Evolutionary conservation across 2,329 filamentous ascomycete genomes (phyloP).

Genomic region (Botrytis paeoniae): DNA sequence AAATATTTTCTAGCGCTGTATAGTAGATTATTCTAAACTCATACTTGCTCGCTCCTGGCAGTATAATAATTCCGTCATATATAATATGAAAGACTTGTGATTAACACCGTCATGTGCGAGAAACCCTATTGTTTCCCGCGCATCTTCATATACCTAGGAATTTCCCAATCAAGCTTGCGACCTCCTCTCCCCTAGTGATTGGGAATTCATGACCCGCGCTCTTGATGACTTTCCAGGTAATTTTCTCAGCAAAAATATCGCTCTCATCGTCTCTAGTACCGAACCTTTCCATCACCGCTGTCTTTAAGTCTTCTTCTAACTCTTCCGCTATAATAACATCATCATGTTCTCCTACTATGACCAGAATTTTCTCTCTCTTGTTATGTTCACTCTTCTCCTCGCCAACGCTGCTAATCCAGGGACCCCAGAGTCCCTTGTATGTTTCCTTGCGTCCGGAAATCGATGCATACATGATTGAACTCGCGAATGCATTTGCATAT

Average conservation of each 20-base stretch:
- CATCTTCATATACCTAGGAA: not conserved
- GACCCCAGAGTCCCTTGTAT: conserved; percentile 46
- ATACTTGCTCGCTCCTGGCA: not conserved
- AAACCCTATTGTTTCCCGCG: not conserved
- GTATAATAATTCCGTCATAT: no score
- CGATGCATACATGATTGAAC: conserved; percentile 53
- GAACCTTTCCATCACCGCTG: conserved; percentile 21
- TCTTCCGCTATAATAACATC: conserved; percentile 51
- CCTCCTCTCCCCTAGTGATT: conserved; percentile 50
- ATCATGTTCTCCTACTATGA: conserved; percentile 46
- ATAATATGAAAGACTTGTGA: no score
- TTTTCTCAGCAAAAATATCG: conserved; percentile 38
- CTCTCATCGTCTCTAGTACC: not conserved
- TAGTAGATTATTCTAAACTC: no score
- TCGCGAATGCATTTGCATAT: conserved; percentile 60
- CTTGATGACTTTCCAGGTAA: conserved; percentile 51
- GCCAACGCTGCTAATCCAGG: not conserved
- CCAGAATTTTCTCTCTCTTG: conserved; percentile 52
- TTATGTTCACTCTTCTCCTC: not conserved
- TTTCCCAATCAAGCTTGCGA: conserved; percentile 26
- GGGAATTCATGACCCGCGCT: conserved; percentile 59
- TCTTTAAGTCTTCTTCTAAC: conserved; percentile 28
- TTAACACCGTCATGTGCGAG: no score
- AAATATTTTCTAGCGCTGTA: not conserved
- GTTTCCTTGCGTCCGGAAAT: conserved; percentile 51